Conservation (phyloP, 306 rosid species). For the Alnus glutinosa region DNA sequence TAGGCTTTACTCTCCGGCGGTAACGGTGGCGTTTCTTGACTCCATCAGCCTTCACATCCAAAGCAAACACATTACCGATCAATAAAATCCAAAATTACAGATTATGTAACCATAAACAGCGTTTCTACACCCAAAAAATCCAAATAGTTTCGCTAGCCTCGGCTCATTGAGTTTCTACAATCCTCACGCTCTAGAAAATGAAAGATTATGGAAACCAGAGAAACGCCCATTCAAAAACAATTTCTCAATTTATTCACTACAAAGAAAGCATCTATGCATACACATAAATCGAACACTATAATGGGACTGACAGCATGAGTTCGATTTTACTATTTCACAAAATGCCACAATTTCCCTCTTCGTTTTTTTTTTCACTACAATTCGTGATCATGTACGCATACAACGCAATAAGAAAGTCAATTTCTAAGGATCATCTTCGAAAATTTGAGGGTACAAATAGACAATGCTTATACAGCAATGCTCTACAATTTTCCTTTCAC, state of each 20-base stretch:
- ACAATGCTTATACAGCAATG: too few relatives aligned
- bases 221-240: neutral
- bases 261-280: too few relatives aligned
- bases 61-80: neutral
- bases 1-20: constrained; percentile 18
- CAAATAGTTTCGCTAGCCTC: too few relatives aligned
- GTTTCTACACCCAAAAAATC: too few relatives aligned
- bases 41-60: constrained; percentile 35
- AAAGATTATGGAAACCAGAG: neutral
- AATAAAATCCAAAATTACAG: neutral
- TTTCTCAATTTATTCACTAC: neutral
- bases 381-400: neutral
- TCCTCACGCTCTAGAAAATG: neutral
- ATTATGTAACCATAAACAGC: neutral
- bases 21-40: constrained; percentile 44
- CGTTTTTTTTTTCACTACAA: neutral
- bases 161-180: too few relatives aligned
- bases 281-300: neutral
- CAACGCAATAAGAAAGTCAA: neutral
- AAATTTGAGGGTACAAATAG: too few relatives aligned
- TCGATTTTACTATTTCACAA: neutral
- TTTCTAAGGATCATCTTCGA: too few relatives aligned
- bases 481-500: neutral
- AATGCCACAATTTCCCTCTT: neutral
- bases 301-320: neutral